Evolutionary conservation across 306 rosid species (phyloP), one percentile per base, ranked within the genome.

Genomic region (Acacia melanoxylon): DNA sequence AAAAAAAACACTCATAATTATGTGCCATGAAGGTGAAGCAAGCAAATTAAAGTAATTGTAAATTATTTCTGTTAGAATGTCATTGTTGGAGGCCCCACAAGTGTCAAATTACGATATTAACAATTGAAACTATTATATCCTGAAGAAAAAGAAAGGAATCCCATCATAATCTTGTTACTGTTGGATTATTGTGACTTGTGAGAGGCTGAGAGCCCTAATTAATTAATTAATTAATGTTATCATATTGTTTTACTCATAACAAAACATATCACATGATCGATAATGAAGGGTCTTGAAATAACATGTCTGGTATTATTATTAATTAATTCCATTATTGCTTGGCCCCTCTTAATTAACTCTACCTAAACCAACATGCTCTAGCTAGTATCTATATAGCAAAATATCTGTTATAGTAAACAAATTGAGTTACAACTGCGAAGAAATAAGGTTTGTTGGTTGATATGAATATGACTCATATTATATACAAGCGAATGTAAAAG

Each of bases 51-150:
- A 3, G 10, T 9, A n/a, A 20, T 37, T 37, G 51, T 37, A 40
- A 41, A 69, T n/a, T 63, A 7, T 56, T 51, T 76, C 49, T 19
- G 91, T 90, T 86, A 85, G 73, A 68, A 59, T 69, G 89, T 91
- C 89, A 61, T 68, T 19, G 4, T 77, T 75, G 59, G 35, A 68
- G 83, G 65, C 29, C 86, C 87, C 87, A 75, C 58, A 13, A n/a
- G 52, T 81, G 83, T 88, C 83, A 54, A 52, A 62, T 75, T 49
- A 78, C 44, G 59, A 75, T 68, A 80, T 49, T 42, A 24, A 44
- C 56, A 70, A 25, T 40, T 5, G 24, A 37, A 85, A 54, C 63
- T 31, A 78, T 75, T 79, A 59, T 80, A 72, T 77, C 82, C 70
- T 49, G 59, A 85, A 67, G 16, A 40, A 37, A 82, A 83, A 0